phyloP scores from a whole-genome alignment of 2,329 filamentous ascomycete genomes.

The Juglanconis oblonga region DNA sequence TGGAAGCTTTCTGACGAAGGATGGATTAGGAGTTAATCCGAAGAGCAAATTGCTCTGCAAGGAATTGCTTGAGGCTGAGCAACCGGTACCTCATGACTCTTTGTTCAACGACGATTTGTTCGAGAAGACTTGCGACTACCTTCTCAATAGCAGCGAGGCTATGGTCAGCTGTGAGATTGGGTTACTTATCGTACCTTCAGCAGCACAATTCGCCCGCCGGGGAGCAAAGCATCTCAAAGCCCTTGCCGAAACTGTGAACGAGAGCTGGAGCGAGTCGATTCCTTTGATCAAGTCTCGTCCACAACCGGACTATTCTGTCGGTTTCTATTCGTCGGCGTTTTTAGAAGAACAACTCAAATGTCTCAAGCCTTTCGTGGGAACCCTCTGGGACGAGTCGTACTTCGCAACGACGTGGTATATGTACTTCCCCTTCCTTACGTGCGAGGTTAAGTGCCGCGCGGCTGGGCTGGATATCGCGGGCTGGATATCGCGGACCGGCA shows the following conservation, averaged over 20 bases:
- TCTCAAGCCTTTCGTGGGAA: background rate
- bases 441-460: constrained; percentile 44
- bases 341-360: background rate
- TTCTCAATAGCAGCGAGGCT: background rate
- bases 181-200: background rate
- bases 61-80: constrained; percentile 29
- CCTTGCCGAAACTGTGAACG: constrained; percentile 39
- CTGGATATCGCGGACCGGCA: constrained; percentile 37
- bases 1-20: constrained; percentile 33
- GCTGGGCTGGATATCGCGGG: constrained; percentile 33
- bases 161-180: background rate
- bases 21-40: constrained; percentile 27
- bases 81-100: constrained; percentile 23
- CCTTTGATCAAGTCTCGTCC: constrained; percentile 33
- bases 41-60: constrained; percentile 29
- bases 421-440: constrained; percentile 48
- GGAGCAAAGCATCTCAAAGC: constrained; percentile 25
- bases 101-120: constrained; percentile 28
- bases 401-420: constrained; percentile 27
- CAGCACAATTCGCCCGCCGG: constrained; percentile 12
- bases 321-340: constrained; percentile 31
- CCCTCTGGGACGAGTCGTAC: background rate
- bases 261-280: constrained; percentile 39
- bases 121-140: background rate
- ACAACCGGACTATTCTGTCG: constrained; percentile 40